These are phyloP conservation scores for Alternaria sp. DNA, from an alignment of 2,329 filamentous ascomycete genomes.

Conservation along the genomic window DNA sequence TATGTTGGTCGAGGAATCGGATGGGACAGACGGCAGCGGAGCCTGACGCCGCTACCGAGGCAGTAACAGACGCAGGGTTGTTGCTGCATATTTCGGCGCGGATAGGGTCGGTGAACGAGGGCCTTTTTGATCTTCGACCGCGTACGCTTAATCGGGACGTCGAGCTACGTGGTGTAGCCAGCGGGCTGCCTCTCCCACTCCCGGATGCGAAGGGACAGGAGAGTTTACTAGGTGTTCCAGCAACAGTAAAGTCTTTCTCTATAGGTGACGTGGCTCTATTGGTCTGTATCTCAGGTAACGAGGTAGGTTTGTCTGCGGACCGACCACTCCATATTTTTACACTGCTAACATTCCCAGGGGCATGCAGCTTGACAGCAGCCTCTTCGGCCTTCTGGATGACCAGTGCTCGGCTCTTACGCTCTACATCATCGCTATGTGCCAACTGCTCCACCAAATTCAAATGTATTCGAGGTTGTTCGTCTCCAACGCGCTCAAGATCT, in stretches of 20 bases:
- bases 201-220: slow-evolving; percentile 78
- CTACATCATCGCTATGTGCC: slow-evolving; percentile 46
- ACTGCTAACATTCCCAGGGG: slow-evolving; percentile 34
- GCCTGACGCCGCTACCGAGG: slow-evolving; percentile 50
- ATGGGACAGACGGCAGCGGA: slow-evolving; percentile 81
- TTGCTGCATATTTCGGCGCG: slow-evolving; percentile 54
- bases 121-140: slow-evolving; percentile 51
- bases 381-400: slow-evolving; percentile 49
- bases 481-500: slow-evolving; percentile 49
- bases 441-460: slow-evolving; percentile 49
- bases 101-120: slow-evolving; percentile 55
- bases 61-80: slow-evolving; percentile 59
- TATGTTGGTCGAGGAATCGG: slow-evolving; percentile 89
- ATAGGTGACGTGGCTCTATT: slow-evolving; percentile 59
- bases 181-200: slow-evolving; percentile 55
- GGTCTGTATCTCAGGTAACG: slow-evolving; percentile 36
- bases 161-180: slow-evolving; percentile 55
- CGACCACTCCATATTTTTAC: slow-evolving; percentile 55
- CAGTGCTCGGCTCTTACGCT: slow-evolving; percentile 45
- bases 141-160: slow-evolving; percentile 49
- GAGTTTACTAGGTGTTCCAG: slow-evolving; percentile 79
- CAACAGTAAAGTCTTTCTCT: slow-evolving; percentile 90
- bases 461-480: slow-evolving; percentile 37
- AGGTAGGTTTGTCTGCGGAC: slow-evolving; percentile 42
- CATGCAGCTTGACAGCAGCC: slow-evolving; percentile 40